Evolutionary conservation across 257 asterid species (phyloP).

Genomic region (Solanum chiquidenum): DNA sequence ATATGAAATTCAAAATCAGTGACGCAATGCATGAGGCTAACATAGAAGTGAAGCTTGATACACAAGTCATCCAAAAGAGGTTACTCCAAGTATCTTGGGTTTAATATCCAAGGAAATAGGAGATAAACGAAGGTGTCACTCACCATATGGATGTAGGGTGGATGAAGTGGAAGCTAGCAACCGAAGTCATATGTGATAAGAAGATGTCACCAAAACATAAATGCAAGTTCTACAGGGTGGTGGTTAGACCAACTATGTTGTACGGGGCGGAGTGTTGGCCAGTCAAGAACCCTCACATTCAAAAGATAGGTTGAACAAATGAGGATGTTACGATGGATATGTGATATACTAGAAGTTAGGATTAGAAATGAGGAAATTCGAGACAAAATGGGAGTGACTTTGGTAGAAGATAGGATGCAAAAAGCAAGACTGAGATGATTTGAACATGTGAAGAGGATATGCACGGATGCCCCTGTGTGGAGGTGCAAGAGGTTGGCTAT

Average conservation of each 20-base stretch:
- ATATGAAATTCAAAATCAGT: background rate
- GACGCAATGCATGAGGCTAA: background rate
- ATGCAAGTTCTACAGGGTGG: background rate
- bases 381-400: background rate
- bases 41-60: background rate
- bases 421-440: background rate
- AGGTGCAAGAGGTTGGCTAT: background rate
- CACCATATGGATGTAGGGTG: background rate
- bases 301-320: background rate
- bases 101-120: background rate
- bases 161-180: background rate
- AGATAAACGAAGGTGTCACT: background rate
- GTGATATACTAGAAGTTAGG: background rate
- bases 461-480: background rate
- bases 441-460: background rate
- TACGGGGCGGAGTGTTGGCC: background rate
- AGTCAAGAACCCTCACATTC: background rate
- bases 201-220: background rate
- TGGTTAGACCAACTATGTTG: too few species aligned
- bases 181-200: background rate
- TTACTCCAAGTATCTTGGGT: background rate
- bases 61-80: background rate
- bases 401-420: background rate
- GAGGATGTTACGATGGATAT: background rate
- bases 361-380: background rate